Base-by-base conservation (phyloP, 441 rosid genomes). In the Corymbia calophylla region DNA sequence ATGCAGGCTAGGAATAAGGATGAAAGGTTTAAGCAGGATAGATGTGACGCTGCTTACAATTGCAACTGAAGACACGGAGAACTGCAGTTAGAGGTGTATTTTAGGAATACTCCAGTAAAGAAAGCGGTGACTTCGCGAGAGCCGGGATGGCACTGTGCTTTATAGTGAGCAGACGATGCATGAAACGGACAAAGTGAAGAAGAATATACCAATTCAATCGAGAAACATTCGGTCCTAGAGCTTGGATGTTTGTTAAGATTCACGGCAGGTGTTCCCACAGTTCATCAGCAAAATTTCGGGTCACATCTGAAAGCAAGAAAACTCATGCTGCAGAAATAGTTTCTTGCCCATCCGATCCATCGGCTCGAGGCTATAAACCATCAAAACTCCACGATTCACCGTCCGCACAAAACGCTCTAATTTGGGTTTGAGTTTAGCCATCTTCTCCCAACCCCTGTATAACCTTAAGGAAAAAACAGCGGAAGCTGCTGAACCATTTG, bases 111-210 rank as follows among this genome's bases (percentile, higher is more conserved):
- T 66, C 77, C 3, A 15, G 35, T 14, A 31, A 16, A 0, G 39
- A 31, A 66, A 66, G 77, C 6, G 9, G 44, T 31, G 16, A 66
- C 44, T 66, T 17, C 12, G 12, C 1, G 39, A 31, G 12, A 64
- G 73, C n/a, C 1, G 35, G 35, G 35, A 10, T 4, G 0, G 0
- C 35, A 3, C 9, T 3, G 2, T 10, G 11, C 77, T 31, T 32
- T 31, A 32, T 35, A 8, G 25, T 31, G 44, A 68, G 77, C 44
- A 32, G 44, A 16, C 13, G 23, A 68, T 10, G 77, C 44, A 9
- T 19, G 13, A 68, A 17, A 31, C 58, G 19, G 23, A 55, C 77
- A 8, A 31, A 68, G 0, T 68, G 77, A 44, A 68, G 44, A 68
- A 32, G 23, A 66, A 6, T 66, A 66, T 16, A 31, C 44, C 19